Evolutionary conservation across 2,329 filamentous ascomycete species (phyloP), one percentile per base, ranked within the genome.

Genomic region (Stagonosporopsis chrysanthemi): DNA sequence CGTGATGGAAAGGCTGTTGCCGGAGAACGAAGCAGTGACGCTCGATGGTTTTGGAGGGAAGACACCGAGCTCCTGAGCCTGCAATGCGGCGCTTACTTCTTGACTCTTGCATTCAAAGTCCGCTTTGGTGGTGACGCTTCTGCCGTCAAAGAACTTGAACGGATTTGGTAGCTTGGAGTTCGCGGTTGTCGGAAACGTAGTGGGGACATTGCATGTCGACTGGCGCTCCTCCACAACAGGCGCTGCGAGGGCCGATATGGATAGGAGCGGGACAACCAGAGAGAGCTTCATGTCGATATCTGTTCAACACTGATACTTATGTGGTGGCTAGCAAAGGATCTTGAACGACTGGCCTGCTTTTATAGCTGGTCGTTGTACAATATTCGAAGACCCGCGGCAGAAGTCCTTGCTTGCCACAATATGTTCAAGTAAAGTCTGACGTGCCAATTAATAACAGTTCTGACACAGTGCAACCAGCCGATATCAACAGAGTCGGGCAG

Each of bases 101-200:
- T 71, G 64, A 55, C 76, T 74, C 58, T 73, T 75, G 59, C 75
- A 78, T 19, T 61, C 62, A 50, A 73, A 77, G 33, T 77, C 68
- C 1, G 65, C 67, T 52, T 73, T 70, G 31, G 74, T 75, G 15
- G 70, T 68, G 39, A 78, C 73, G 24, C 64, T 63, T 19, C 62
- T 71, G 35, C 75, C 75, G 41, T 73, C 67, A 56, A 72, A 73
- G 59, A 77, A 76, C 33, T 67, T 73, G 68, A 78, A 78, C 5
- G 75, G 75, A 26, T 77, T 71, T 19, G 75, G 75, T 24, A 77
- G 61, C 56, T 76, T 76, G 12, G 71, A 44, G 50, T 71, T 73
- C 8, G 58, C 46, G 6, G 69, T 67, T 14, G 63, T 67, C 1
- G 73, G 71, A 35, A 74, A 74, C 1, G 66, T 66, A 12, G 67